Base-by-base conservation (phyloP, 2,329 filamentous ascomycete genomes). In the Aspergillus novoparasiticus region DNA sequence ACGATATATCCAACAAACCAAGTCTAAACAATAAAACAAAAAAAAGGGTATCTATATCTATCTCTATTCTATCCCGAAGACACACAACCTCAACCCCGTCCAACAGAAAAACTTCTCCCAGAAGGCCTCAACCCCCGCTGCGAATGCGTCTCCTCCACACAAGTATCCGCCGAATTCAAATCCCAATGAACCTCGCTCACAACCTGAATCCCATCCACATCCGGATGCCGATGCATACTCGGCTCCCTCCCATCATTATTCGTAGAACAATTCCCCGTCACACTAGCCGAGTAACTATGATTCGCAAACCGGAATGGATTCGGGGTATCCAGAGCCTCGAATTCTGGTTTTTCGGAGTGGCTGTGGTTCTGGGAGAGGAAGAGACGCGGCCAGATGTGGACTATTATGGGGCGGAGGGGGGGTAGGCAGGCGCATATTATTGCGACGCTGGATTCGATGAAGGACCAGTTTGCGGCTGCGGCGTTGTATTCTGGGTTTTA, bases 361-460 rank as follows among this genome's bases (percentile, higher is more conserved):
- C 0, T 68, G 5, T 19, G 68, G 66, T 46, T 46, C 43, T 10
- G 70, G 60, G 34, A 64, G 58, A 63, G 62, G 19, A 73, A 68
- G 34, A 64, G 66, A 12, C 61, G 68, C 3, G 74, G 72, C 58
- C 71, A 73, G 46, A 71, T 36, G 9, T 67, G 66, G 1, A 69
- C 66, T 10, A 76, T 26, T 8, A 76, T 63, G 0, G 74, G 74
- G 11, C 71, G 66, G 0, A 76, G 62, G 0, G 69, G 64, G 3
- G 72, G 69, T 0, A 76, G 69, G 34, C 73, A 73, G 34, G 74
- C 67, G 65, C 75, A 76, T 54, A 76, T 70, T 11, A 76, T 72
- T 58, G 75, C 75, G 36, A 75, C 61, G 56, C 72, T 73, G 43
- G 64, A 57, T 67, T 76, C 75, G 19, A 75, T 64, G 36, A 66